Evolutionary conservation across 2,329 filamentous ascomycete genomes (phyloP), one percentile per base, ranked within the genome.

Genomic region (Corinectria fuckeliana): DNA sequence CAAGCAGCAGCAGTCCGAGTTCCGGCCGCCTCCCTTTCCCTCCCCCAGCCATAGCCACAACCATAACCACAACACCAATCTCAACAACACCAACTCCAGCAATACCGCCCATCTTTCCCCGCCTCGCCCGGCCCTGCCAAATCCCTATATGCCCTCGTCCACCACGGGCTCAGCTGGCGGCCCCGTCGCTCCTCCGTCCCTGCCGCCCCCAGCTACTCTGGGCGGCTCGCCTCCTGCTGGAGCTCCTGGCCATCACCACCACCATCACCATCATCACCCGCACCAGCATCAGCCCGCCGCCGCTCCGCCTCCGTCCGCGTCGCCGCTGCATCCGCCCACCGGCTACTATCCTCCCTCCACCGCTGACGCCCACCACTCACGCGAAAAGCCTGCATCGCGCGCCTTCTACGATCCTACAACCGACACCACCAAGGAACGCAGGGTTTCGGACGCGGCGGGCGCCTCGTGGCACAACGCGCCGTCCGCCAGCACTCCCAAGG

Each of bases 321-420:
- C 79, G 67, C 80, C 80, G 54, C 70, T 81, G 71, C 79, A 80
- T 63, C 75, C 77, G 51, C 76, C 78, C 28, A 71, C 75, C 53
- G 74, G 74, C 56, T 81, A 81, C 64, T 81, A 80, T 58, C 71
- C 60, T 55, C 69, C 54, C 41, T 50, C 74, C 64, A 63, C 75
- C 59, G 60, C 74, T 56, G 69, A 70, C 59, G 55, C 65, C 60
- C 75, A 76, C 60, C 71, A 71, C 61, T 56, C 69, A 45, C 78
- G 75, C 71, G 77, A 78, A 52, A 78, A 79, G 70, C 69, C 76
- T 53, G 70, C 73, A 14, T 72, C 75, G 56, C 75, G 81, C 68
- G 78, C 79, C 71, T 83, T 82, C 74, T 85, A 85, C 75, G 82
- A 85, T 66, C 82, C 82, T 14, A 80, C 80, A 41, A 82, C 80